Base-by-base conservation (phyloP, 164 flowering plant species). In the Macadamia tetraphylla region DNA sequence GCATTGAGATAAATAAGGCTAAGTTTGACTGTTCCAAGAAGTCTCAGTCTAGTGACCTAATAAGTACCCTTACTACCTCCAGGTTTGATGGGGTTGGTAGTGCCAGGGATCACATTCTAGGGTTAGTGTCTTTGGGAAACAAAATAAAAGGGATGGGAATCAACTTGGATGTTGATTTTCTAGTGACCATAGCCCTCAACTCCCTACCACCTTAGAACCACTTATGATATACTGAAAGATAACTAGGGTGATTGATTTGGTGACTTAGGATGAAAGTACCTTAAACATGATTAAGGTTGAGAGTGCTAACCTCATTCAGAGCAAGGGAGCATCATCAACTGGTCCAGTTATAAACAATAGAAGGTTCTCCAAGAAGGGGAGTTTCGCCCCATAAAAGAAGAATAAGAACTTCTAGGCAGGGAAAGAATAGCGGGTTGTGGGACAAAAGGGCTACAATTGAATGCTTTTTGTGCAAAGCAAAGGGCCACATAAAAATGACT, bases 41-140 rank as follows among this genome's bases (percentile, higher is more conserved):
- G 23, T 23, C 23, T 23, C 23, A 23, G 23, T 23, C 23, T 23
- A 23, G 23, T 23, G 23, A 23, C 23, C 23, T 23, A 23, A 23
- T 23, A 23, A 23, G 23, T 23, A 23, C 23, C 23, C 23, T 23
- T 23, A 23, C 23, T 23, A 23, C 23, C 23, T 23, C 23, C 23
- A 23, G 23, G 62, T 70, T 63, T 42, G 30, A 12, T 6, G 55
- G 72, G 7, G 63, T 53, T n/a, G 23, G 67, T 1, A 70, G 56
- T 66, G 62, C 63, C n/a, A 62, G 67, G 55, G 66, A 70, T 53
- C 56, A 70, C 67, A 62, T 62, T 10, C 40, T 70, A 61, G 67
- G 56, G 8, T 52, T 70, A 23, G 67, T 63, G 62, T 42, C 51
- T 63, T 43, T 0, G 52, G 53, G 72, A 55, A n/a, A 51, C 32